phyloP scores from a whole-genome alignment of 257 asterid species.

The Parsonsia alboflavescens region DNA sequence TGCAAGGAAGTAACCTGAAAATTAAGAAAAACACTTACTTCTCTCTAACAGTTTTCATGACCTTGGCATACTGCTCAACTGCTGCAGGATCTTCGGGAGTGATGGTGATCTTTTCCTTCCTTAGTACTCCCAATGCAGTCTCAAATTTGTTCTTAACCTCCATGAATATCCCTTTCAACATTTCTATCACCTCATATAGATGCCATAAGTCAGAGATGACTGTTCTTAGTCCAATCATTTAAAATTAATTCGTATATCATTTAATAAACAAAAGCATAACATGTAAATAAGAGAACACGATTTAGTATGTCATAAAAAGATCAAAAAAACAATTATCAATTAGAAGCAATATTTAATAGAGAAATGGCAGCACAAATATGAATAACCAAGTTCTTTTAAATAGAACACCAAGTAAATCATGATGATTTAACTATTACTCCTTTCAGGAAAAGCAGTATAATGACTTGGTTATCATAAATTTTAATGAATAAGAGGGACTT shows the following conservation, averaged over 20 bases:
- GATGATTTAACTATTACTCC: neutral
- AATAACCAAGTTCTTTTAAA: neutral
- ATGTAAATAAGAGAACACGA: neutral
- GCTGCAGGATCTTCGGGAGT: conserved; percentile 88
- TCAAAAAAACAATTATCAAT: neutral
- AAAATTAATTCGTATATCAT: neutral
- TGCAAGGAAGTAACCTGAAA: neutral
- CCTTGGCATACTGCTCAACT: conserved; percentile 77
- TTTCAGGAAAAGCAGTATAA: neutral
- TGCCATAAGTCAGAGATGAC: conserved; percentile 22
- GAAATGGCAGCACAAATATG: neutral
- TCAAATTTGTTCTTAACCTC: conserved; percentile 90
- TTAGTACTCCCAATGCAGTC: conserved; percentile 72
- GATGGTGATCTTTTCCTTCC: conserved; percentile 86
- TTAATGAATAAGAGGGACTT: no score
- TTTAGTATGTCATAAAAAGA: neutral
- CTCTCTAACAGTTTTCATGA: conserved; percentile 76
- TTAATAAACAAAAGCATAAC: neutral
- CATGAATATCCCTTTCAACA: conserved; percentile 87
- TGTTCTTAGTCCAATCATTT: neutral
- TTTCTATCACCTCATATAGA: conserved; percentile 47
- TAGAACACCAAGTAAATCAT: neutral
- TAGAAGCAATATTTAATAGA: neutral
- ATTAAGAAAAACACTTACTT: conserved; percentile 47
- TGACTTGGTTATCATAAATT: neutral